Base-by-base conservation (phyloP, 2,329 filamentous ascomycete genomes). In the Gliomastix tumulicola region DNA sequence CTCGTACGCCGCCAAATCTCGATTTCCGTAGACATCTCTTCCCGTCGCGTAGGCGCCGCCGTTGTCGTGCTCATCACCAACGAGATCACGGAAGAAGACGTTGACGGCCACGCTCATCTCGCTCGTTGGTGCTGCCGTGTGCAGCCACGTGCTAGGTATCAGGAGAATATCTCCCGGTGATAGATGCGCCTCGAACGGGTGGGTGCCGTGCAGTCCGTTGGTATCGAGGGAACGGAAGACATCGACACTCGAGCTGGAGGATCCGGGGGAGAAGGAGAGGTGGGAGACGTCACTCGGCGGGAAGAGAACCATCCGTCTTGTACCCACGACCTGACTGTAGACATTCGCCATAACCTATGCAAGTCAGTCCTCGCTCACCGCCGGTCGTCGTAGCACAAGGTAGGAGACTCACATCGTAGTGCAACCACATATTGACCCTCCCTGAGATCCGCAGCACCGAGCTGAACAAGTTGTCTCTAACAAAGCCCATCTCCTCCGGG, bases 1-100 rank as follows among this genome's bases (percentile, higher is more conserved):
- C 54, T 94, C 87, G 53, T 94, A 94, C 2, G 82, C 84, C 27
- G 83, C 82, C 34, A 95, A 57, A 57, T 95, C 89, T 27, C 87
- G 71, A 53, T 94, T 95, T 2, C 86, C 88, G 53, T 95, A 95
- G 0, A 94, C 82, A 54, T 95, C 88, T 45, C 80, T 74, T 2
- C 88, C 88, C 2, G 71, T 57, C 1, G 86, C 79, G 54, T 92
- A 92, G 2, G 74, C 78, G 4, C 55, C 63, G 2, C 74, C 78
- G 4, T 55, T 63, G 4, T 78, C 64, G n/a, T n/a, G n/a, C n/a
- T n/a, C n/a, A n/a, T n/a, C n/a, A n/a, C n/a, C n/a, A n/a, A n/a
- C n/a, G 9, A 92, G 65, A 42, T 80, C 82, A 30, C 79, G 77
- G 62, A 94, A 95, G 65, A 95, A 95, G 20, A 90, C 74, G 54